Percentiles rank a stretch among this genome's conserved stretches.
phyloP scores from a whole-genome alignment of 805 yeast genomes.

The Lipomyces yamadae region DNA sequence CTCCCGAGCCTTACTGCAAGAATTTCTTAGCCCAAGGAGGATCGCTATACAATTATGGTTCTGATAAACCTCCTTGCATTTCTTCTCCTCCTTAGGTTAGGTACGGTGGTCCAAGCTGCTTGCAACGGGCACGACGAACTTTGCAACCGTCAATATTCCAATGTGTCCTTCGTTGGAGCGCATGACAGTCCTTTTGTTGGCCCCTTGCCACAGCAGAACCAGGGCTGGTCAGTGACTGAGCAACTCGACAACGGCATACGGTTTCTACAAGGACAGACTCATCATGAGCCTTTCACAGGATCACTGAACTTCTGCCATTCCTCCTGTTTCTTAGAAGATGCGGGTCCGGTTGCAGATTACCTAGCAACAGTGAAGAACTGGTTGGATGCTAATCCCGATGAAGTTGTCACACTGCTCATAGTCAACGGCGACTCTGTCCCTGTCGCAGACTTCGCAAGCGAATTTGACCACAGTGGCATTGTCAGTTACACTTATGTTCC shows the following conservation, averaged over 20 bases:
- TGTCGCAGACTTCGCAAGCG: background rate
- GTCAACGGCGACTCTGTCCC: constrained; percentile 4
- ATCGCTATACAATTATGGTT: too few relatives aligned
- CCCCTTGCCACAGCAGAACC: background rate
- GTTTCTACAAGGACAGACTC: constrained; percentile 4
- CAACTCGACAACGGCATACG: constrained; percentile 4
- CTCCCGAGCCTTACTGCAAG: too few relatives aligned
- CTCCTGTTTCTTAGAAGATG: background rate
- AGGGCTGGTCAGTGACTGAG: background rate
- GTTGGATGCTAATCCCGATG: constrained; percentile 1
- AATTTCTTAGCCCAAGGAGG: too few relatives aligned
- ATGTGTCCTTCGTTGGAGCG: too few relatives aligned
- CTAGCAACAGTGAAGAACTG: background rate
- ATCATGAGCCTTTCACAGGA: background rate
- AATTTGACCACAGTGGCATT: constrained; percentile 1
- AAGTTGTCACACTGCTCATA: background rate
- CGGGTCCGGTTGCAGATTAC: background rate
- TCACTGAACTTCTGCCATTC: background rate
- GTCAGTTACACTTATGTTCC: background rate
- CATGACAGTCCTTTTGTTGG: too few relatives aligned
- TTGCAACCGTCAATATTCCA: too few relatives aligned
- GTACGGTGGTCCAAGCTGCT: too few relatives aligned
- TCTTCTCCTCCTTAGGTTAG: too few relatives aligned
- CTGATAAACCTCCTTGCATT: too few relatives aligned
- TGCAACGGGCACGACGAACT: too few relatives aligned